Evolutionary conservation across 2,329 filamentous ascomycete species (phyloP).

Genomic region (Microdochium bolleyi): DNA sequence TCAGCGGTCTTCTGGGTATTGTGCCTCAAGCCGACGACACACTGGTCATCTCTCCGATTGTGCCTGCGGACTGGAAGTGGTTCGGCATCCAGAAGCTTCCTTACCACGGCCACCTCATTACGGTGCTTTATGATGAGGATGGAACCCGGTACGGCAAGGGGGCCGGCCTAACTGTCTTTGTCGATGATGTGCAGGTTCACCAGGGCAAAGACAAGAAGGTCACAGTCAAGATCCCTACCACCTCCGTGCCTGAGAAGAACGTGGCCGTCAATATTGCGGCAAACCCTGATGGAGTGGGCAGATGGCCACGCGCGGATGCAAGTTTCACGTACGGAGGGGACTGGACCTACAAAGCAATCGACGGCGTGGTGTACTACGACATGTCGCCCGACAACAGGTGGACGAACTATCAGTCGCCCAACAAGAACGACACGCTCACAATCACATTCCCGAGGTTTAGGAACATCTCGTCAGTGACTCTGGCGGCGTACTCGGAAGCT

Average conservation of each 20-base stretch:
- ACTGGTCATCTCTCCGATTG: constrained; percentile 28
- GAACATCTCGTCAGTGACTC: constrained; percentile 21
- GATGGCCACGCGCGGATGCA: constrained; percentile 23
- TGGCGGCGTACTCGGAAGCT: constrained; percentile 22
- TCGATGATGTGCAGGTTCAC: constrained; percentile 23
- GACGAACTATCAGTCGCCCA: constrained; percentile 25
- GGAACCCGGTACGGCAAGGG: constrained; percentile 26
- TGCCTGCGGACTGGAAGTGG: constrained; percentile 26
- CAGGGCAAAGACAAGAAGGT: constrained; percentile 8
- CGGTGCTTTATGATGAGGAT: constrained; percentile 29
- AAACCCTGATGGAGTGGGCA: constrained; percentile 21
- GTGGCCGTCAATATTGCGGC: constrained; percentile 28
- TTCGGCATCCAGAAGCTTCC: constrained; percentile 32
- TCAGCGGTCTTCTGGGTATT: constrained; percentile 32
- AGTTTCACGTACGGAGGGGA: constrained; percentile 24
- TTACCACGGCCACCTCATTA: constrained; percentile 32
- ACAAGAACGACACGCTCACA: constrained; percentile 22
- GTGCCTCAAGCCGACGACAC: constrained; percentile 26
- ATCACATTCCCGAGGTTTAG: constrained; percentile 22
- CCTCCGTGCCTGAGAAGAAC: constrained; percentile 6
- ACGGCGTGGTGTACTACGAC: constrained; percentile 32
- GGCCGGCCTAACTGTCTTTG: constrained; percentile 26
- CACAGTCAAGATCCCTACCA: constrained; percentile 7
- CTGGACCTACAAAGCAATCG: constrained; percentile 27
- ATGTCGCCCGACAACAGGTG: constrained; percentile 27